Evolutionary conservation across 352 stramenopile species (phyloP).

Genomic region (Phytophthora nicotianae): DNA sequence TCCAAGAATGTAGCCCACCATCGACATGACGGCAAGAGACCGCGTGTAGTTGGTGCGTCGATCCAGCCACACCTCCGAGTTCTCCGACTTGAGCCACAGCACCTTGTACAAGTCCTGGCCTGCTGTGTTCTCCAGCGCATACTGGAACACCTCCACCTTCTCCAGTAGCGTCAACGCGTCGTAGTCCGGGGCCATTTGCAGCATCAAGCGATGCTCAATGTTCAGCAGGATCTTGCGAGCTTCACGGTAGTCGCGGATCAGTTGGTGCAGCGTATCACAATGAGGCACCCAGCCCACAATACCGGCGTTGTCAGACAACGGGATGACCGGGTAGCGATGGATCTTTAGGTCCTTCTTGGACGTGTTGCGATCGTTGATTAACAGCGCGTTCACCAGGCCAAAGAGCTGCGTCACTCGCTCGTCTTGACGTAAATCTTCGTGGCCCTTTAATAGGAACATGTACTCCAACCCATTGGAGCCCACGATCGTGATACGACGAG

Average conservation of each 20-base stretch:
- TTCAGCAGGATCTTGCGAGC: slow-evolving; percentile 92
- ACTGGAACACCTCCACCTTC: slow-evolving; percentile 98
- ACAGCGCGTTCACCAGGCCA: slow-evolving; percentile 98
- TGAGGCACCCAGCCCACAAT: slow-evolving; percentile 98
- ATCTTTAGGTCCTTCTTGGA: slow-evolving; percentile 98
- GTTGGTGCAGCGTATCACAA: slow-evolving; percentile 97
- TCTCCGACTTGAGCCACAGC: slow-evolving; percentile 94
- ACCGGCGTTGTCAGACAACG: slow-evolving; percentile 98
- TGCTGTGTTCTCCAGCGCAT: slow-evolving; percentile 91
- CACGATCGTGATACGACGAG: slow-evolving; percentile 94
- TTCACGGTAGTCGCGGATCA: slow-evolving; percentile 96
- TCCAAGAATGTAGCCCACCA: slow-evolving; percentile 98
- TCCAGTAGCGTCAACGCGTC: slow-evolving; percentile 96
- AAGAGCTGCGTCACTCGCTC: slow-evolving; percentile 99
- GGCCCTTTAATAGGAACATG: slow-evolving; percentile 99
- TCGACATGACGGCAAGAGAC: slow-evolving; percentile 98
- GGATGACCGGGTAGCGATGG: slow-evolving; percentile 97
- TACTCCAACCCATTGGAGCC: slow-evolving; percentile 98
- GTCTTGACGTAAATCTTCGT: slow-evolving; percentile 99
- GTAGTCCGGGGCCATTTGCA: slow-evolving; percentile 94
- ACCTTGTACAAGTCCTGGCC: slow-evolving; percentile 99
- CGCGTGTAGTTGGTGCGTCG: slow-evolving; percentile 97
- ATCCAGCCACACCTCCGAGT: slow-evolving; percentile 99
- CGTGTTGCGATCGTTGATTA: slow-evolving; percentile 96
- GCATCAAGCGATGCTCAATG: slow-evolving; percentile 93